These are phyloP conservation scores for Arachis stenosperma DNA, from an alignment of 306 rosid species.

Conservation along the genomic window DNA sequence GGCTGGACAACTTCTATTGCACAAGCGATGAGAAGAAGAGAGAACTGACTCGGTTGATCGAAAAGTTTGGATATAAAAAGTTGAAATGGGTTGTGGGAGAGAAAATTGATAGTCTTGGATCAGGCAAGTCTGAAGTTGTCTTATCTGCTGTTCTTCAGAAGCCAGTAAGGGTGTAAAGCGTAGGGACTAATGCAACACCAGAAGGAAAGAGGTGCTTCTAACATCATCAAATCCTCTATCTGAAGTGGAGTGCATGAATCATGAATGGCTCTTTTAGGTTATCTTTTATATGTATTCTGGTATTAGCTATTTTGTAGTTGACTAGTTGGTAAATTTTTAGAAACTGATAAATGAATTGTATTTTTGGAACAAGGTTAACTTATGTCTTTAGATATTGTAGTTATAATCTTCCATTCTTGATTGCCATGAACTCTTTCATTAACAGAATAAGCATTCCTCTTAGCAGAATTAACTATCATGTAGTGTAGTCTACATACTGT, in stretches of 20 bases:
- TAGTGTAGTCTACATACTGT: background rate
- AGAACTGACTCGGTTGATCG: slow-evolving; percentile 76
- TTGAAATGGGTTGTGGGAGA: slow-evolving; percentile 94
- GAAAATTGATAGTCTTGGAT: slow-evolving; percentile 52
- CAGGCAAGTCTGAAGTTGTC: slow-evolving; percentile 61
- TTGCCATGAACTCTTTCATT: background rate
- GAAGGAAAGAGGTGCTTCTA: slow-evolving; percentile 43
- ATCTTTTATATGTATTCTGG: slow-evolving; percentile 36
- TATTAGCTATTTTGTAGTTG: slow-evolving; percentile 28
- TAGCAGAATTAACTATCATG: background rate
- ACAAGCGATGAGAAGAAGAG: slow-evolving; percentile 71
- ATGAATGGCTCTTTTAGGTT: slow-evolving; percentile 32
- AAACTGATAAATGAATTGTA: slow-evolving; percentile 37
- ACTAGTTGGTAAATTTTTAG: slow-evolving; percentile 34
- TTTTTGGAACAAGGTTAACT: slow-evolving; percentile 26
- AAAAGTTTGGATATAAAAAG: slow-evolving; percentile 83
- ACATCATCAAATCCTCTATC: slow-evolving; percentile 38
- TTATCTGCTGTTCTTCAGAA: slow-evolving; percentile 89
- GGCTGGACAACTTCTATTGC: slow-evolving; percentile 84
- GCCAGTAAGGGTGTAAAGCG: slow-evolving; percentile 70
- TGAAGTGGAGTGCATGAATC: slow-evolving; percentile 49
- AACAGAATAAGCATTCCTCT: background rate
- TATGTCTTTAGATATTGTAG: slow-evolving; percentile 5
- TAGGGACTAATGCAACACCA: slow-evolving; percentile 8
- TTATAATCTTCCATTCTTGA: slow-evolving; percentile 17